Conservation (phyloP, 2,329 filamentous ascomycete species). For the Chaetomiaceae sp. region DNA sequence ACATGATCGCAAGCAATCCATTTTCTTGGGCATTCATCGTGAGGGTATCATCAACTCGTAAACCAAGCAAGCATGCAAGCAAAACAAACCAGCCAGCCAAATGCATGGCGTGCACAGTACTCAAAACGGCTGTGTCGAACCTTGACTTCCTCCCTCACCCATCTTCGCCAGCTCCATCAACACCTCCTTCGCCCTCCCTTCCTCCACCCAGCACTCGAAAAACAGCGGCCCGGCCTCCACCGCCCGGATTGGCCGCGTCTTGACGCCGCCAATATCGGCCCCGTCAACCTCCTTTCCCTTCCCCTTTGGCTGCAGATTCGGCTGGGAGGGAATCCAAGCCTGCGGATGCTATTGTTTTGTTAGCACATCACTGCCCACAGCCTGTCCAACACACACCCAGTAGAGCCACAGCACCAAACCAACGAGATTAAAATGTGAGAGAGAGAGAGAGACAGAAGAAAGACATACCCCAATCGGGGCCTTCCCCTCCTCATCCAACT, state of each 20-base stretch:
- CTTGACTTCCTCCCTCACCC: not conserved
- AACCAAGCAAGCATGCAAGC: not conserved
- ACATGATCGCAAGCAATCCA: not conserved
- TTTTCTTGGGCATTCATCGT: not conserved
- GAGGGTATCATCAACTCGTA: slow-evolving; percentile 6
- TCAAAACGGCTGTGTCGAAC: not conserved
- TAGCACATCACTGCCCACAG: not conserved
- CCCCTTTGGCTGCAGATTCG: slow-evolving; percentile 38
- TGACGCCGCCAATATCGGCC: slow-evolving; percentile 35
- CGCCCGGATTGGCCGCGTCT: slow-evolving; percentile 47
- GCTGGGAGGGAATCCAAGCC: slow-evolving; percentile 55
- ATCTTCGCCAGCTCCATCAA: slow-evolving; percentile 8
- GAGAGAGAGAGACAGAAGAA: not conserved
- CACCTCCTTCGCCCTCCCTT: slow-evolving; percentile 43
- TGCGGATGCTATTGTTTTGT: slow-evolving; percentile 46
- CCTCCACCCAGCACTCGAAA: slow-evolving; percentile 62
- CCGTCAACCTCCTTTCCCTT: slow-evolving; percentile 29
- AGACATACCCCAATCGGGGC: slow-evolving; percentile 54
- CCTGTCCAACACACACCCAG: not conserved
- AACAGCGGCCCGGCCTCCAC: slow-evolving; percentile 56
- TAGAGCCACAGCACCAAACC: not conserved
- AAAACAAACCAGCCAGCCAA: too few species aligned
- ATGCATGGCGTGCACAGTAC: too few species aligned
- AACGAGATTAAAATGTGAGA: not conserved
- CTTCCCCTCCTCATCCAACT: slow-evolving; percentile 57